phyloP scores from a whole-genome alignment of 2,329 filamentous ascomycete genomes.

The Acrocalymma vagum region DNA sequence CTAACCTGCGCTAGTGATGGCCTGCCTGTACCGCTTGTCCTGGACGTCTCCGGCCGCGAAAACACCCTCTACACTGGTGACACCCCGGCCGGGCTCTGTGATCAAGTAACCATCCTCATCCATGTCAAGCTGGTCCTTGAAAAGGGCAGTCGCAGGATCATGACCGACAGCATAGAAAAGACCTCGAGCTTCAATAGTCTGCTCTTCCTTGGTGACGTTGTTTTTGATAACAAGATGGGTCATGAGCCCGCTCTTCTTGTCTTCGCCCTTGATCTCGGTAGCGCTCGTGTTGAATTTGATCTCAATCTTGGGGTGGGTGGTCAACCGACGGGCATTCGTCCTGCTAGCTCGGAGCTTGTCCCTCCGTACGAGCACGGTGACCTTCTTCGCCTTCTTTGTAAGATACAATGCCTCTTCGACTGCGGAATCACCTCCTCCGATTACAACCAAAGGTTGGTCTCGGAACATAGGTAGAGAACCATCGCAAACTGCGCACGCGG shows the following conservation, averaged over 20 bases:
- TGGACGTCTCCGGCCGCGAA: slow-evolving; percentile 98
- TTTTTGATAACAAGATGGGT: slow-evolving; percentile 86
- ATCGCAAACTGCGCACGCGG: slow-evolving; percentile 96
- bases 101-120: slow-evolving; percentile 92
- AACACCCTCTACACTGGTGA: slow-evolving; percentile 88
- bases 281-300: slow-evolving; percentile 86
- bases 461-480: slow-evolving; percentile 97
- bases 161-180: slow-evolving; percentile 98
- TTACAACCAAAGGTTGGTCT: slow-evolving; percentile 93
- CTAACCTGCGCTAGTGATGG: slow-evolving; percentile 94
- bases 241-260: slow-evolving; percentile 80
- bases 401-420: slow-evolving; percentile 98
- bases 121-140: slow-evolving; percentile 88
- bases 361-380: slow-evolving; percentile 89
- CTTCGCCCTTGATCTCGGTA: slow-evolving; percentile 84
- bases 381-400: slow-evolving; percentile 95
- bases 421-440: slow-evolving; percentile 95
- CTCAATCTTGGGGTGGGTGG: slow-evolving; percentile 86
- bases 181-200: slow-evolving; percentile 88
- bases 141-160: slow-evolving; percentile 88
- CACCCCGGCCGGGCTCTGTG: slow-evolving; percentile 86
- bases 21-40: slow-evolving; percentile 97
- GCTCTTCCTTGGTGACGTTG: slow-evolving; percentile 75
- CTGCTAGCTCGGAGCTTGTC: slow-evolving; percentile 87
- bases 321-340: slow-evolving; percentile 88